These are phyloP conservation scores for Plasmodium malariae DNA, from an alignment of 169 alveolate genomes.

Conservation along the genomic window DNA sequence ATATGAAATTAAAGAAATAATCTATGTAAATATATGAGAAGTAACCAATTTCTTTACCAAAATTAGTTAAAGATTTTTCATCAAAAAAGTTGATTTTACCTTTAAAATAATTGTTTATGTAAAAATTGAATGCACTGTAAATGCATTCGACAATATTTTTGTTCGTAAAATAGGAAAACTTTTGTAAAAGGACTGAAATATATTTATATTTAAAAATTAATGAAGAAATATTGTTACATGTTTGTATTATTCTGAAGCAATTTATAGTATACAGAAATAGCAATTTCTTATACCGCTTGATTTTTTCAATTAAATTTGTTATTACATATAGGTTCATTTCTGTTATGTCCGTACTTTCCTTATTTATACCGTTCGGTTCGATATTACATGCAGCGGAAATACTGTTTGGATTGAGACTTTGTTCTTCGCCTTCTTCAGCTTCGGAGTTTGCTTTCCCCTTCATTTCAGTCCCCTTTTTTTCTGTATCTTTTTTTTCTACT, in stretches of 20 bases:
- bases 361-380: background rate
- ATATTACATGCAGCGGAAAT: background rate
- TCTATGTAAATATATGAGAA: conserved; percentile 53
- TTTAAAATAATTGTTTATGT: conserved; percentile 11
- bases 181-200: conserved; percentile 23
- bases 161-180: conserved; percentile 30
- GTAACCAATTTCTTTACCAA: conserved; percentile 63
- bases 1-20: conserved; percentile 45
- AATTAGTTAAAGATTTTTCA: conserved; percentile 4
- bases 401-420: background rate
- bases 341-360: background rate
- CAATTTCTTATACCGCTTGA: conserved; percentile 44
- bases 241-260: conserved; percentile 69
- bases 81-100: conserved; percentile 1
- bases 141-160: conserved; percentile 21
- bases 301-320: background rate
- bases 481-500: background rate
- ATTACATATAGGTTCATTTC: background rate
- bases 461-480: background rate
- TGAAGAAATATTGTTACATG: conserved; percentile 38
- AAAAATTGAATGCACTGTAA: conserved; percentile 20
- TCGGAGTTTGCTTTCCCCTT: background rate
- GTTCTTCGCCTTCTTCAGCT: background rate
- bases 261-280: conserved; percentile 53
- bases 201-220: conserved; percentile 56